Conservation (phyloP, 495 filamentous ascomycete genomes). For the Hapsidospora chrysogenum region DNA sequence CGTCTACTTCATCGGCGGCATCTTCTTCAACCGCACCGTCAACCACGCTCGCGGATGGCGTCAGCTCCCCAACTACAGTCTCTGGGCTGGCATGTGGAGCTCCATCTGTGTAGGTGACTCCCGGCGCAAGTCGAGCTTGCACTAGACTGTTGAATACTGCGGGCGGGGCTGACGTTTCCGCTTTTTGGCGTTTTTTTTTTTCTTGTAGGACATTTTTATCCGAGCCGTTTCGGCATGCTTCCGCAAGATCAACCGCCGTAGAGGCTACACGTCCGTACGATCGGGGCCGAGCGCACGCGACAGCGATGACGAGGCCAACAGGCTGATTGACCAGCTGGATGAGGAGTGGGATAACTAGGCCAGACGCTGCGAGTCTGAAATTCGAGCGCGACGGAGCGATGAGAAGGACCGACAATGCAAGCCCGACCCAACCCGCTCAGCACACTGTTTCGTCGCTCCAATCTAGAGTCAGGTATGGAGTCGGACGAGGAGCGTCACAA, state of each 20-base stretch:
- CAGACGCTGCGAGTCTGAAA: too few species aligned
- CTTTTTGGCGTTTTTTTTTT: constrained; percentile 2
- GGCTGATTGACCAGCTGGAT: constrained; percentile 88
- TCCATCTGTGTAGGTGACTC: constrained; percentile 58
- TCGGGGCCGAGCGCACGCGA: constrained; percentile 27
- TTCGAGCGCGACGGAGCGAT: too few species aligned
- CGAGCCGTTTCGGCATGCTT: constrained; percentile 65
- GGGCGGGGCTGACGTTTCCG: too few species aligned
- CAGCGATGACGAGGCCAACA: constrained; percentile 57
- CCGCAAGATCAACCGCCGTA: constrained; percentile 40
- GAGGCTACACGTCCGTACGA: constrained; percentile 45
- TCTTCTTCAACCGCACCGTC: constrained; percentile 89
- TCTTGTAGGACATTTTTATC: constrained; percentile 57
- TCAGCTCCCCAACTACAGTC: constrained; percentile 82
- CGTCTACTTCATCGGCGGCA: constrained; percentile 82
- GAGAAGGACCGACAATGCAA: too few species aligned
- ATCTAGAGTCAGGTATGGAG: too few species aligned
- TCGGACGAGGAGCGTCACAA: too few species aligned
- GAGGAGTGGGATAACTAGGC: constrained; percentile 62
- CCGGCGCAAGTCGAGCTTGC: not conserved
- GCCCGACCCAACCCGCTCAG: too few species aligned
- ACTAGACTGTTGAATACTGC: too few species aligned
- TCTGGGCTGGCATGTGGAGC: constrained; percentile 78
- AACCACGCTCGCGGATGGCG: constrained; percentile 91
- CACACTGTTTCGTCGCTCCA: too few species aligned